Evolutionary conservation across 148 eudicot genomes (phyloP).

Genomic region (Rhododendron ferrugineum): DNA sequence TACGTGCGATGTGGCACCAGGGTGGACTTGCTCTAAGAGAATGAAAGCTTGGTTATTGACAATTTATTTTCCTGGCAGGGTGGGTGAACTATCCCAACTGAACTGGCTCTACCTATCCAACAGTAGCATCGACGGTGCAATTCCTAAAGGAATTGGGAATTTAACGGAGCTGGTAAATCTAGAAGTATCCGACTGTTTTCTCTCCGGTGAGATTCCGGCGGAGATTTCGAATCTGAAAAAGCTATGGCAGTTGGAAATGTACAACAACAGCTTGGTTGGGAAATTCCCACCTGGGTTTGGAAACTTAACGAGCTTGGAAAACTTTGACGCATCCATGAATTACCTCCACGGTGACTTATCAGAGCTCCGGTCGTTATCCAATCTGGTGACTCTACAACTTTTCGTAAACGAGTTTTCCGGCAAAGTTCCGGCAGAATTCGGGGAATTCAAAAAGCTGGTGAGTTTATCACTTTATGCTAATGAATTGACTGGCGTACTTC

Average conservation of each 20-base stretch:
- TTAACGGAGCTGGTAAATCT: constrained; percentile 40
- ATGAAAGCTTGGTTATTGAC: background rate
- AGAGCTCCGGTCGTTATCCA: constrained; percentile 41
- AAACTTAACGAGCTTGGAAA: constrained; percentile 44
- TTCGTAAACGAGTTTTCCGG: constrained; percentile 55
- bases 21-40: too few species aligned
- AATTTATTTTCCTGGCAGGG: background rate
- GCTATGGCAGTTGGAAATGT: constrained; percentile 64
- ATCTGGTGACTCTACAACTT: constrained; percentile 51
- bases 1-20: too few species aligned
- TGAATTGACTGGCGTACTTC: constrained; percentile 59
- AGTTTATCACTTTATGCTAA: constrained; percentile 65
- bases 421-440: constrained; percentile 66
- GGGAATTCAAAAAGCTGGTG: constrained; percentile 60
- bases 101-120: constrained; percentile 61
- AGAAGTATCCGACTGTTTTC: constrained; percentile 41
- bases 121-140: constrained; percentile 57
- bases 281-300: constrained; percentile 64
- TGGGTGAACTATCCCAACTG: constrained; percentile 30
- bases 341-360: constrained; percentile 54
- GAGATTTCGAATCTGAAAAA: constrained; percentile 58
- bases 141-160: constrained; percentile 58
- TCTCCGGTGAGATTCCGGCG: constrained; percentile 55
- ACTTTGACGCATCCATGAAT: constrained; percentile 65
- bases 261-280: constrained; percentile 48